phyloP scores from a whole-genome alignment of 2,329 filamentous ascomycete genomes.

The Didymella exigua region DNA sequence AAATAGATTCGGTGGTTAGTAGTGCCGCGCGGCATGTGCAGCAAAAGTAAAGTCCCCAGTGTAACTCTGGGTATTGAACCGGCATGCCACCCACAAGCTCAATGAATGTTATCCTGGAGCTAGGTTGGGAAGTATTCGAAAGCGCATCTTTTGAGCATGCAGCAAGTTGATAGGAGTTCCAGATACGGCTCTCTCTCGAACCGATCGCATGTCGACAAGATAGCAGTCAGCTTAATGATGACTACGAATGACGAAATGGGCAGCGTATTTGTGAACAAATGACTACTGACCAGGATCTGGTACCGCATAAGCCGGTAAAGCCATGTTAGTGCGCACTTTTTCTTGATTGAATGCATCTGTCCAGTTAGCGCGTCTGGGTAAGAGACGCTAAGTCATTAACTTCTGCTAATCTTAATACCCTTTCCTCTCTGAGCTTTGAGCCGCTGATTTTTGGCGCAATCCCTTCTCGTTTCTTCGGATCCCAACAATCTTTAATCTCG shows the following conservation, averaged over 20 bases:
- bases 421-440: conserved; percentile 22
- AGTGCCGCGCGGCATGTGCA: conserved; percentile 14
- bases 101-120: not conserved
- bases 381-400: conserved; percentile 27
- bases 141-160: not conserved
- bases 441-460: conserved; percentile 13
- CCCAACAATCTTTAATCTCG: conserved; percentile 17
- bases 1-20: conserved; percentile 15
- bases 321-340: conserved; percentile 26
- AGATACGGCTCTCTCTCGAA: not conserved
- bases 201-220: not conserved
- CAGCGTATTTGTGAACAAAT: conserved; percentile 9
- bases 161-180: not conserved
- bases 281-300: conserved; percentile 21
- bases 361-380: conserved; percentile 30
- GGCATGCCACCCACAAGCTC: not conserved
- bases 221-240: conserved; percentile 1
- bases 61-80: not conserved
- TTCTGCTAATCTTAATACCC: conserved; percentile 36
- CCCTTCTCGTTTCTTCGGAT: conserved; percentile 12
- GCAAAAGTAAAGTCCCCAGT: conserved; percentile 17
- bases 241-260: conserved; percentile 11
- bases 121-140: not conserved
- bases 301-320: conserved; percentile 15
- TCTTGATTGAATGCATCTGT: conserved; percentile 38